Evolutionary conservation across 1,139 yeast species (phyloP).

Genomic region (Debaryomyces udenii): DNA sequence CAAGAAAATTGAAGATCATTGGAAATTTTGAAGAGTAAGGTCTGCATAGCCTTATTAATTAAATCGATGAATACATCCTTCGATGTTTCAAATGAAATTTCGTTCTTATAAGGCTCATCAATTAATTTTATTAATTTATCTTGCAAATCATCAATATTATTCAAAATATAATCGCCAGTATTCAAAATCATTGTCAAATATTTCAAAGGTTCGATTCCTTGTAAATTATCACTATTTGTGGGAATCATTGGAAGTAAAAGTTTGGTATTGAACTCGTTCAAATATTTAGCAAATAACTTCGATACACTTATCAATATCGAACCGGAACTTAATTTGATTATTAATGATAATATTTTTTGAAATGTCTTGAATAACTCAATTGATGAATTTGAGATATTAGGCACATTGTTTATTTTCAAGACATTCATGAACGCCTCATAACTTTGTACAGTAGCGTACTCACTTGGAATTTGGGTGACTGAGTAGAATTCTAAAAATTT

Average conservation of each 20-base stretch:
- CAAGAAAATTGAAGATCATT: conserved; percentile 70
- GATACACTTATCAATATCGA: conserved; percentile 67
- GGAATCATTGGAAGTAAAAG: conserved; percentile 66
- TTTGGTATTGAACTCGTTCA: conserved; percentile 63
- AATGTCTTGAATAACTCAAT: conserved; percentile 83
- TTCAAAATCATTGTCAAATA: conserved; percentile 75
- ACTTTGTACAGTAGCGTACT: conserved; percentile 28
- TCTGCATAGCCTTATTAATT: conserved; percentile 60
- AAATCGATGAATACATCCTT: conserved; percentile 60
- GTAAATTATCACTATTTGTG: conserved; percentile 24
- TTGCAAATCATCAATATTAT: conserved; percentile 76
- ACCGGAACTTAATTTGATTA: conserved; percentile 74
- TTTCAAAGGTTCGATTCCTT: conserved; percentile 57
- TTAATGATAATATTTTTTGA: conserved; percentile 71
- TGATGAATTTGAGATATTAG: conserved; percentile 76
- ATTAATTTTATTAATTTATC: conserved; percentile 60
- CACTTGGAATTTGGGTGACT: conserved; percentile 46
- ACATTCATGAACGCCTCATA: conserved; percentile 35
- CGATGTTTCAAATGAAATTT: conserved; percentile 54
- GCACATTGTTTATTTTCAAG: conserved; percentile 45
- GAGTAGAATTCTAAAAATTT: conserved; percentile 66
- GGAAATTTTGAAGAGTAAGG: conserved; percentile 61
- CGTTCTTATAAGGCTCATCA: conserved; percentile 34
- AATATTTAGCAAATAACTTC: conserved; percentile 65
- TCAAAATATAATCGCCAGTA: conserved; percentile 87